These are phyloP conservation scores for Pulveroboletus sp. DNA, from an alignment of 768 basidiomycete species.

Conservation along the genomic window DNA sequence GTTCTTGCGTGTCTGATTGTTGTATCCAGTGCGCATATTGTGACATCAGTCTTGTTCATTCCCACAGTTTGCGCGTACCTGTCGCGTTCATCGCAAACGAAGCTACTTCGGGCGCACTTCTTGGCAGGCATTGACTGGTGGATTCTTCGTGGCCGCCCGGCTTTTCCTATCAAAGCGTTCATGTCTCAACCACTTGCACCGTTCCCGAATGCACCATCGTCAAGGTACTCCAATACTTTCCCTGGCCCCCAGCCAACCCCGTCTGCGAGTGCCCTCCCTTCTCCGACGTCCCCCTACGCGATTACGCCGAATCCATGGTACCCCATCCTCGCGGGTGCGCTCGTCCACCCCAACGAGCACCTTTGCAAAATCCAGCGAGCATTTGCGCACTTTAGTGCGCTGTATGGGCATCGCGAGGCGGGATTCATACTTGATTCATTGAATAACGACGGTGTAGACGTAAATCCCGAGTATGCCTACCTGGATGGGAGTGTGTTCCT, in stretches of 20 bases:
- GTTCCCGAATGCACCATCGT: conserved; percentile 13
- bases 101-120: conserved; percentile 59
- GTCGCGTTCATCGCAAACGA: conserved; percentile 52
- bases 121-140: conserved; percentile 47
- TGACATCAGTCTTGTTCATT: conserved; percentile 63
- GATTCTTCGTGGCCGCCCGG: conserved; percentile 51
- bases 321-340: conserved; percentile 45
- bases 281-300: conserved; percentile 32
- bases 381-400: conserved; percentile 39
- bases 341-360: conserved; percentile 59
- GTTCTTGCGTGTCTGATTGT: conserved; percentile 2
- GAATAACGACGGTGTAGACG: conserved; percentile 23
- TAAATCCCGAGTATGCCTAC: conserved; percentile 42
- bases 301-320: conserved; percentile 55
- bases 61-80: conserved; percentile 44
- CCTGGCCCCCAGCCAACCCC: conserved; percentile 21
- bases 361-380: conserved; percentile 46
- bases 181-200: conserved; percentile 31
- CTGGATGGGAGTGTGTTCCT: conserved; percentile 64
- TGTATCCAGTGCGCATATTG: conserved; percentile 55
- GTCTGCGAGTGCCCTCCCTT: conserved; percentile 24
- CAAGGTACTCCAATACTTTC: conserved; percentile 22
- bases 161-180: conserved; percentile 48
- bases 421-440: conserved; percentile 31
- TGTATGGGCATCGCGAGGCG: conserved; percentile 40